Evolutionary conservation across 2,329 filamentous ascomycete genomes (phyloP), one percentile per base, ranked within the genome.

Genomic region (Cordyceps tenuipes): DNA sequence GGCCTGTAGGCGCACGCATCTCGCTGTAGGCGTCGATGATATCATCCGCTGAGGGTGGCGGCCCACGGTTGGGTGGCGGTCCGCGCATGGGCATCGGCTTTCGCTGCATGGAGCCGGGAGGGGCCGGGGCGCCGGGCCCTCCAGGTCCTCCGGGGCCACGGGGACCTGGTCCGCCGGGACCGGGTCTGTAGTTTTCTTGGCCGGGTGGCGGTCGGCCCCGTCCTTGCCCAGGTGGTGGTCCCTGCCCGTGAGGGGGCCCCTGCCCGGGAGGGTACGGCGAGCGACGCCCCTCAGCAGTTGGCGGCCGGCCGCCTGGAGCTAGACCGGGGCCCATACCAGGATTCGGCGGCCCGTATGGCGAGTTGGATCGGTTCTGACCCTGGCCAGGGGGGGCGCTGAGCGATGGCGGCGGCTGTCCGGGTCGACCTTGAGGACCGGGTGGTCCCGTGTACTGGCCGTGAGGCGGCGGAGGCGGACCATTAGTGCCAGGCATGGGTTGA

Each of bases 401-500:
- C 8, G 74, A 72, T n/a, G 75, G 71, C 23, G 76, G 74, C 23
- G 77, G 68, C 47, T 71, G 73, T 52, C 73, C 71, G 49, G 66
- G 68, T 57, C 68, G 70, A 63, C 26, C 26, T 17, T 52, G 48
- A 73, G 74, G 77, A 71, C 77, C 76, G 67, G 68, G 70, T 61
- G 67, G 67, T 62, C 66, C 66, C 63, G 65, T 68, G 59, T 71
- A 67, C 66, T 72, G 70, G 49, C 63, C 65, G 57, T 49, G 52
- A 21, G 23, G 36, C 15, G 47, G 48, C 13, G 41, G 48, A 5
- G 53, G 36, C 15, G 46, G 59, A 15, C 57, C 41, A 17, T 26
- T 53, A 26, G 39, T 19, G 49, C 39, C 41, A 10, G 43, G 51
- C 44, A 60, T 51, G 29, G 59, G 26, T 13, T 60, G 59, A 10